These are phyloP conservation scores for Tuber borchii DNA, from an alignment of 495 filamentous ascomycete species.

Conservation along the genomic window DNA sequence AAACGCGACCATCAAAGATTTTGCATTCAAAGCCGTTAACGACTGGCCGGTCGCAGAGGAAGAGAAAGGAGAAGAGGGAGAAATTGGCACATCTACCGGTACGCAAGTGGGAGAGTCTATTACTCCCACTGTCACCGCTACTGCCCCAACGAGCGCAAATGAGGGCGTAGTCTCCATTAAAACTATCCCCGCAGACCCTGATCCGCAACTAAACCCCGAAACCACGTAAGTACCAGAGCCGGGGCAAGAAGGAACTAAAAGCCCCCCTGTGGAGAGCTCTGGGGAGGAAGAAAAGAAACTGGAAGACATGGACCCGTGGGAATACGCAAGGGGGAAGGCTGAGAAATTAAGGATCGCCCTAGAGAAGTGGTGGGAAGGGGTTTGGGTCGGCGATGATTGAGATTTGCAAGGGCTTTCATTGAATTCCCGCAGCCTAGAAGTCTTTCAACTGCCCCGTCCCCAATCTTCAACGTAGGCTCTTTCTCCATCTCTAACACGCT, in stretches of 20 bases:
- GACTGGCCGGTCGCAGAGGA: background rate
- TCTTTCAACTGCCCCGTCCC: too few relatives aligned
- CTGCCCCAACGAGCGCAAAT: slow-evolving; percentile 17
- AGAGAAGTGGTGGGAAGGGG: slow-evolving; percentile 35
- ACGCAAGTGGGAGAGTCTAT: slow-evolving; percentile 4
- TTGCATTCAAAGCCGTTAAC: slow-evolving; percentile 54
- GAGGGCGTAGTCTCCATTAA: slow-evolving; percentile 26
- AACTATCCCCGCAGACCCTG: slow-evolving; percentile 2
- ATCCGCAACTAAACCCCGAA: slow-evolving; percentile 13
- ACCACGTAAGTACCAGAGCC: slow-evolving; percentile 16
- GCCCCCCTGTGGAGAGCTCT: background rate
- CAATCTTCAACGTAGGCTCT: too few relatives aligned
- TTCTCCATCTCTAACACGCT: too few relatives aligned
- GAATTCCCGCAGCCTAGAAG: too few relatives aligned
- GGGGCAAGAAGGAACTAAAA: slow-evolving; percentile 23
- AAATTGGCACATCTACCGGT: slow-evolving; percentile 40
- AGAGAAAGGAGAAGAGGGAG: background rate
- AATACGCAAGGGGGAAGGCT: slow-evolving; percentile 32
- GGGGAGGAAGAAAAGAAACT: slow-evolving; percentile 18
- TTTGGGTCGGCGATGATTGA: slow-evolving; percentile 25
- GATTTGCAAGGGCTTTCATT: background rate
- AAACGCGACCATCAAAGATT: slow-evolving; percentile 70
- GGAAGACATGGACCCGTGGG: slow-evolving; percentile 27
- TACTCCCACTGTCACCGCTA: slow-evolving; percentile 5
- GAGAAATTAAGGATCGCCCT: slow-evolving; percentile 36